Base-by-base conservation (phyloP, 192 early-diverging fungal genomes). In the Podila epicladia region DNA sequence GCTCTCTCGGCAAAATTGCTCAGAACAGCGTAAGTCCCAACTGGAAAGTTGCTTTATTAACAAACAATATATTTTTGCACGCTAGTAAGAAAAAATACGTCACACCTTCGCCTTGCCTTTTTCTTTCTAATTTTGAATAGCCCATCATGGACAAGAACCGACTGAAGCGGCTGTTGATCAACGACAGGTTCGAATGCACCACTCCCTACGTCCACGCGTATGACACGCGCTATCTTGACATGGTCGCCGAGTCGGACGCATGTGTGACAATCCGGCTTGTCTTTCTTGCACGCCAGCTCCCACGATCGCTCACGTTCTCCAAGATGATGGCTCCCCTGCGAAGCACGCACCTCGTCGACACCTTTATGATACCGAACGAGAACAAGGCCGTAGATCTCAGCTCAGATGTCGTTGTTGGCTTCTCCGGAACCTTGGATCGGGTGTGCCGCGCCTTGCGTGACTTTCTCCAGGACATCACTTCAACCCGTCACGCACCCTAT, bases 361-460 rank as follows among this genome's bases (percentile, higher is more conserved):
- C 76, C 0, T 79, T 68, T 22, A 22, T 79, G 53, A 68, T 72
- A 20, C 76, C 70, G 19, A 38, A 72, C 55, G 70, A 72, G 28
- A 53, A 37, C 8, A 64, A 19, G 13, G 29, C 1, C 6, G 55
- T 59, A 0, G 38, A 67, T 12, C 35, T 29, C 11, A 53, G 72
- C 24, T 57, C 63, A 3, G 76, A 79, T 37, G 55, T 72, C 37
- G 61, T 79, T 11, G 24, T 79, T 15, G 76, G 76, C 1, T 20
- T 79, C 12, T 62, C 70, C 0, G 76, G 76, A 3, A 49, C 76
- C 1, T 20, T 63, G 38, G 59, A 41, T 24, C 69, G 64, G 9
- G 69, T 71, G 17, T 67, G 70, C 33, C 50, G 22, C 2, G 70
- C 35, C 29, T 28, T 72, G 17, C 33, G 51, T 20, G 65, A 63